Evolutionary conservation across 192 early-diverging fungal genomes (phyloP).

Genomic region (Entomortierella lignicola): DNA sequence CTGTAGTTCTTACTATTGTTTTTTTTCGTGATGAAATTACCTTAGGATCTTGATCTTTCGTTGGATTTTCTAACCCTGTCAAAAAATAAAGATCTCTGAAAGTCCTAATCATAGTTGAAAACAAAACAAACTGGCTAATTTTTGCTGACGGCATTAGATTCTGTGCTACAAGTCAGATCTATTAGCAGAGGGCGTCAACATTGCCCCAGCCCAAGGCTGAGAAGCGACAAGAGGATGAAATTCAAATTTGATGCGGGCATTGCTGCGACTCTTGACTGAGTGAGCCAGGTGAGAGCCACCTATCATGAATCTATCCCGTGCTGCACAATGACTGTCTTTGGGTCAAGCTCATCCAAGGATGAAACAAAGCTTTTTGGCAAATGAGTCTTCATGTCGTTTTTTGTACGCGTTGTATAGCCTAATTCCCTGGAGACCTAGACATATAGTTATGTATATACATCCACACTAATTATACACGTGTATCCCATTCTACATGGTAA

Average conservation of each 20-base stretch:
- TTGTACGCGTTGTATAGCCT: too few relatives aligned
- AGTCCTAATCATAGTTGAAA: conserved; percentile 20
- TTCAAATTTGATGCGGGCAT: conserved; percentile 9
- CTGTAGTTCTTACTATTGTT: too few relatives aligned
- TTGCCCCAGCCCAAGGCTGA: conserved; percentile 5
- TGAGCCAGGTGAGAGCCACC: not conserved
- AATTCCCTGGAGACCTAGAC: too few relatives aligned
- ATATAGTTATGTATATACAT: too few relatives aligned
- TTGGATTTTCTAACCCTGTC: too few relatives aligned
- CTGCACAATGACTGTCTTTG: not conserved
- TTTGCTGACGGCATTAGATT: conserved; percentile 13
- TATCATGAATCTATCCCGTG: not conserved
- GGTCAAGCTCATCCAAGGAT: conserved; percentile 23
- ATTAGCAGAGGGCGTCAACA: not conserved
- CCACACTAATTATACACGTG: too few relatives aligned
- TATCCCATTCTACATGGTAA: too few relatives aligned
- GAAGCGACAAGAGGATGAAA: conserved; percentile 2
- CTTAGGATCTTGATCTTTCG: too few relatives aligned
- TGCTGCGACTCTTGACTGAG: conserved; percentile 1
- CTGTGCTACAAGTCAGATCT: not conserved
- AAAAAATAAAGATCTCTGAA: conserved; percentile 22
- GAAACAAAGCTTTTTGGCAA: conserved; percentile 13
- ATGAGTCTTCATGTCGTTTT: too few relatives aligned
- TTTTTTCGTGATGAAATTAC: too few relatives aligned
- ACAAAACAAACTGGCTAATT: conserved; percentile 15